Percentiles rank a stretch among this genome's conserved stretches.
Evolutionary conservation across 139 green algal species (phyloP).

Genomic region (Asterochloris sp.): DNA sequence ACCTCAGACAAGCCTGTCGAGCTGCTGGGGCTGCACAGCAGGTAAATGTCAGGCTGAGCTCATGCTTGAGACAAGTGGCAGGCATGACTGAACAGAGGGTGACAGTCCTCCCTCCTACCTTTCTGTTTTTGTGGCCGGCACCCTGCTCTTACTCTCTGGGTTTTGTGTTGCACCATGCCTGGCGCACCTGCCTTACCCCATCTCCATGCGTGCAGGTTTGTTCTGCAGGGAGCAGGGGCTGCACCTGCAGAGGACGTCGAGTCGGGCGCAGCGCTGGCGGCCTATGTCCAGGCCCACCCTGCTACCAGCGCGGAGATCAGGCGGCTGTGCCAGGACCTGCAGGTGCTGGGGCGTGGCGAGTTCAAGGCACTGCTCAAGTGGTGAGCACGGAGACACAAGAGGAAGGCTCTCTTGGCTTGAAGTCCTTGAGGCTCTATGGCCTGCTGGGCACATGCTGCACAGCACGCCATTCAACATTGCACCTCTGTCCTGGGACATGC

Average conservation of each 20-base stretch:
- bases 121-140: background rate
- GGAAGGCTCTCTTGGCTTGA: too few species aligned
- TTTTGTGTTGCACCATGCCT: too few species aligned
- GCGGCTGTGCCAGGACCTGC: constrained; percentile 82
- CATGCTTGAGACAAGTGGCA: background rate
- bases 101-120: background rate
- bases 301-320: constrained; percentile 80
- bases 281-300: constrained; percentile 47
- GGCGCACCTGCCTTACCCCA: background rate
- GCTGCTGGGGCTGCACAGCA: constrained; percentile 77
- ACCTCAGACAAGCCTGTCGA: constrained; percentile 74
- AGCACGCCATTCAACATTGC: background rate
- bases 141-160: too few species aligned
- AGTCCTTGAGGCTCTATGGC: too few species aligned
- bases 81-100: background rate
- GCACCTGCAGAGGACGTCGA: constrained; percentile 7
- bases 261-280: constrained; percentile 13
- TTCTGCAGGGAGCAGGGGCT: constrained; percentile 23
- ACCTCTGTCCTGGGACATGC: too few species aligned
- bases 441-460: background rate
- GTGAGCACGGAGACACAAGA: constrained; percentile 24
- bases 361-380: constrained; percentile 98
- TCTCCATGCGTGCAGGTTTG: constrained; percentile 21
- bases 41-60: background rate
- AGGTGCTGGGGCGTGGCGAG: constrained; percentile 90